Conservation (phyloP, 768 basidiomycete genomes). For the Galerina marginata region DNA sequence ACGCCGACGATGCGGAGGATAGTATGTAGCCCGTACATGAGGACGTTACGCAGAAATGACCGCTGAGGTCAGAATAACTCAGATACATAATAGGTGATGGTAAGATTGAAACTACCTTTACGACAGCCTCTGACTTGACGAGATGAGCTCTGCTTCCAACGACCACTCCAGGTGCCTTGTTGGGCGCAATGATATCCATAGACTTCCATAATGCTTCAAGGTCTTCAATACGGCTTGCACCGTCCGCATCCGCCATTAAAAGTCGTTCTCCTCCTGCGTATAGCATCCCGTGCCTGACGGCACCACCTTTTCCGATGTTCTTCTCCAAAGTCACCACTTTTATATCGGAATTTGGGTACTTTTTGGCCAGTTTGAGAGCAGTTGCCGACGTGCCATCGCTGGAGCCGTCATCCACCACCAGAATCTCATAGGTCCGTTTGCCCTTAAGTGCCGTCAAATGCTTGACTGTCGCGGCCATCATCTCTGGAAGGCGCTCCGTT, state of each 20-base stretch:
- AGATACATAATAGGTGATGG: neutral
- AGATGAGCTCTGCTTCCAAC: conserved; percentile 94
- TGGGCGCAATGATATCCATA: conserved; percentile 66
- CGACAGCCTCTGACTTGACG: conserved; percentile 90
- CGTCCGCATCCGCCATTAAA: conserved; percentile 95
- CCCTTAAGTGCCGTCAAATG: conserved; percentile 54
- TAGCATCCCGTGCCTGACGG: conserved; percentile 90
- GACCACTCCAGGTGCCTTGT: conserved; percentile 62
- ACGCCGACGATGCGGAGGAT: conserved; percentile 90
- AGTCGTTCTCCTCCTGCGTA: conserved; percentile 77
- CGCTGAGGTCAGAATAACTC: conserved; percentile 55
- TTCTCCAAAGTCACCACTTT: conserved; percentile 77
- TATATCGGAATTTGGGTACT: conserved; percentile 64
- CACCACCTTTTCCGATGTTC: conserved; percentile 93
- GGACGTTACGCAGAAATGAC: conserved; percentile 84
- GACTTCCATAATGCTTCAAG: conserved; percentile 77
- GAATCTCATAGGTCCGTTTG: conserved; percentile 72
- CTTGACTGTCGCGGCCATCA: conserved; percentile 79
- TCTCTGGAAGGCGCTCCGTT: conserved; percentile 76
- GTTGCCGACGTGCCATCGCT: conserved; percentile 71
- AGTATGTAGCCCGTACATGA: conserved; percentile 94
- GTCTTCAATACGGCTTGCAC: conserved; percentile 87
- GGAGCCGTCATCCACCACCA: conserved; percentile 93
- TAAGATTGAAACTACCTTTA: conserved; percentile 65
- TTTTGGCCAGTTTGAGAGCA: conserved; percentile 67